Percentiles rank a stretch among this genome's conserved stretches.
These are phyloP conservation scores for Coffea humblotiana DNA, from an alignment of 305 asterid species.

Conservation along the genomic window DNA sequence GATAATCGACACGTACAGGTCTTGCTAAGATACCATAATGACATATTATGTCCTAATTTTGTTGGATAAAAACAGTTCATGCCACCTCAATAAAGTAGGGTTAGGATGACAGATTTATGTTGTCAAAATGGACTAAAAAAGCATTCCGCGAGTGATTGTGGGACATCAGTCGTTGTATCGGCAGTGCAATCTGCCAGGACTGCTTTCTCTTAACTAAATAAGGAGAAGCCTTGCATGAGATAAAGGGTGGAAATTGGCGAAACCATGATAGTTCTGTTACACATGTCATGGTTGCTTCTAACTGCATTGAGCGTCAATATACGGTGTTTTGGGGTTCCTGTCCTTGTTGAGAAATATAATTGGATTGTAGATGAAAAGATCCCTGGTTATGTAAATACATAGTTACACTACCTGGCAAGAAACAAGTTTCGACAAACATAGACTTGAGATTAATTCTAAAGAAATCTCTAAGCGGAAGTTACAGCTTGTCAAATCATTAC, in stretches of 20 bases:
- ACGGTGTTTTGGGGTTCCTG: neutral
- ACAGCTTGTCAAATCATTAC: neutral
- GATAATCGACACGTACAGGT: neutral
- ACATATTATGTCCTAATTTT: neutral
- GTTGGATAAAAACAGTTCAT: neutral
- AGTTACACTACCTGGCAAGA: neutral
- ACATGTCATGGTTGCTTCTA: neutral
- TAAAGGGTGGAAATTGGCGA: too few species aligned
- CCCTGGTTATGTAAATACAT: neutral
- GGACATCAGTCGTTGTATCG: too few species aligned
- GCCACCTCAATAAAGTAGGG: neutral
- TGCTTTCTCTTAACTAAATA: too few species aligned
- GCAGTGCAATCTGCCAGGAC: too few species aligned
- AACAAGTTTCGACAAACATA: neutral
- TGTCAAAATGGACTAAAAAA: neutral
- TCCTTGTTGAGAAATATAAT: neutral
- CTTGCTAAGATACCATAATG: neutral
- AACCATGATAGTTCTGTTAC: too few species aligned
- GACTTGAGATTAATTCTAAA: neutral
- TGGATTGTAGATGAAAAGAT: neutral
- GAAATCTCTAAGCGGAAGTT: neutral
- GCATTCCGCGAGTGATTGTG: neutral
- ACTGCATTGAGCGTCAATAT: neutral
- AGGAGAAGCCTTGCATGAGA: too few species aligned
- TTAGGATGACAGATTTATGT: neutral